Conservation (phyloP, 768 basidiomycete species). For the Rhizopogon roseolus region DNA sequence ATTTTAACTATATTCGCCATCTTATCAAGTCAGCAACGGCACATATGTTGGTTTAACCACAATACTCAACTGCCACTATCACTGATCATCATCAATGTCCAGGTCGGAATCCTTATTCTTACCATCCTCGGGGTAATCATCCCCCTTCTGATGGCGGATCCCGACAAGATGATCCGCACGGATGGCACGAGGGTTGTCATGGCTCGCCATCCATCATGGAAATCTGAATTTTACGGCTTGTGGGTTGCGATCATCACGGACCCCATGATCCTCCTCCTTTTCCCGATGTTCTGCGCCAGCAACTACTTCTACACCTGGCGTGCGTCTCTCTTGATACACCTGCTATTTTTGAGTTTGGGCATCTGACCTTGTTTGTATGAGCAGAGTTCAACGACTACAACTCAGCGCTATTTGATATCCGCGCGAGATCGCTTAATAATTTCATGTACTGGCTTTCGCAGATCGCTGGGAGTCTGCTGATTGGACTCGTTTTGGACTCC, state of each 20-base stretch:
- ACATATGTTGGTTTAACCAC: slow-evolving; percentile 55
- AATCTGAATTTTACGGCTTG: slow-evolving; percentile 64
- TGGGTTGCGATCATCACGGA: slow-evolving; percentile 63
- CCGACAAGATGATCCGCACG: slow-evolving; percentile 65
- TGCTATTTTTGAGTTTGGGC: background rate
- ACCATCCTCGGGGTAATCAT: slow-evolving; percentile 61
- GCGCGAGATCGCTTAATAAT: slow-evolving; percentile 69
- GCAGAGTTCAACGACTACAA: slow-evolving; percentile 79
- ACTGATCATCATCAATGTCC: slow-evolving; percentile 33
- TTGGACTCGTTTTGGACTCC: slow-evolving; percentile 63
- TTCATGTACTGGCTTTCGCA: slow-evolving; percentile 78
- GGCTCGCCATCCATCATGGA: slow-evolving; percentile 69
- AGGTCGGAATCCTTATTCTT: slow-evolving; percentile 53
- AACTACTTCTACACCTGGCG: slow-evolving; percentile 87
- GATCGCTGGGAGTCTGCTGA: slow-evolving; percentile 65
- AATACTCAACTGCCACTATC: slow-evolving; percentile 18
- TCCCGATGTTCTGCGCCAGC: slow-evolving; percentile 79
- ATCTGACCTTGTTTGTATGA: background rate
- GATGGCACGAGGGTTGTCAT: slow-evolving; percentile 66
- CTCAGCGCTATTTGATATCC: slow-evolving; percentile 69
- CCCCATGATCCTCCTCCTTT: slow-evolving; percentile 65
- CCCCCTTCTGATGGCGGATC: slow-evolving; percentile 67
- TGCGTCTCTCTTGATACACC: slow-evolving; percentile 19
- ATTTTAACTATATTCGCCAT: background rate
- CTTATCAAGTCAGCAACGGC: slow-evolving; percentile 50